Percentiles rank a stretch among this genome's conserved stretches.
phyloP scores from a whole-genome alignment of 805 yeast genomes.

The Isabelozyma pseudorhagii region DNA sequence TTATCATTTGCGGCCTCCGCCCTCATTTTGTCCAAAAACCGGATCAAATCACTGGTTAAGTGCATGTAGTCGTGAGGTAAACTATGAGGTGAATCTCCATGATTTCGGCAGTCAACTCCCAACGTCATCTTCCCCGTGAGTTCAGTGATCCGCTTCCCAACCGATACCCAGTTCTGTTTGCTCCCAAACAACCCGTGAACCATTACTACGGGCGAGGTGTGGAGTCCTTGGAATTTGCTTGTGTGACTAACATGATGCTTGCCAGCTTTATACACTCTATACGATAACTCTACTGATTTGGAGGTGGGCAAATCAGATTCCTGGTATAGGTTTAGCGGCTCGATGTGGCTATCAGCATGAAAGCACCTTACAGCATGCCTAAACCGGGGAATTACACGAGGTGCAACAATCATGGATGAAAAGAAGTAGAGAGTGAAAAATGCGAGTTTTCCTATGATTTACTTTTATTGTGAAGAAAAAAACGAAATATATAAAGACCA shows the following conservation, averaged over 20 bases:
- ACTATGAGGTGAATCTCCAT: conserved; percentile 48
- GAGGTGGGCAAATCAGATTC: background rate
- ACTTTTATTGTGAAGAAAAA: no score
- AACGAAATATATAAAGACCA: no score
- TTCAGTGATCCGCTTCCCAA: conserved; percentile 33
- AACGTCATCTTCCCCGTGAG: conserved; percentile 29
- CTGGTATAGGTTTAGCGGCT: background rate
- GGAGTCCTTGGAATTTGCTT: background rate
- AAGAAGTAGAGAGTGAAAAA: background rate
- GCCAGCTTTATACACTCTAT: background rate
- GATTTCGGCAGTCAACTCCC: conserved; percentile 54
- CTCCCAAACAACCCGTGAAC: conserved; percentile 59
- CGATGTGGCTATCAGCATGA: background rate
- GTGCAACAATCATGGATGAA: background rate
- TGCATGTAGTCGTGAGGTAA: conserved; percentile 43
- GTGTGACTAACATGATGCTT: background rate
- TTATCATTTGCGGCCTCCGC: background rate
- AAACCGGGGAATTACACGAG: background rate
- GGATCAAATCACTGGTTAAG: conserved; percentile 41
- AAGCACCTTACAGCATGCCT: background rate
- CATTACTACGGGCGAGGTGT: conserved; percentile 37
- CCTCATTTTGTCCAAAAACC: conserved; percentile 22
- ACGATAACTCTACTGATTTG: background rate
- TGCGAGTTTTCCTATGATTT: background rate
- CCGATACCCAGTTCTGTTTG: conserved; percentile 38